Evolutionary conservation across 2,329 filamentous ascomycete species (phyloP), one percentile per base, ranked within the genome.

Genomic region (Gnomoniopsis smithogilvyi): DNA sequence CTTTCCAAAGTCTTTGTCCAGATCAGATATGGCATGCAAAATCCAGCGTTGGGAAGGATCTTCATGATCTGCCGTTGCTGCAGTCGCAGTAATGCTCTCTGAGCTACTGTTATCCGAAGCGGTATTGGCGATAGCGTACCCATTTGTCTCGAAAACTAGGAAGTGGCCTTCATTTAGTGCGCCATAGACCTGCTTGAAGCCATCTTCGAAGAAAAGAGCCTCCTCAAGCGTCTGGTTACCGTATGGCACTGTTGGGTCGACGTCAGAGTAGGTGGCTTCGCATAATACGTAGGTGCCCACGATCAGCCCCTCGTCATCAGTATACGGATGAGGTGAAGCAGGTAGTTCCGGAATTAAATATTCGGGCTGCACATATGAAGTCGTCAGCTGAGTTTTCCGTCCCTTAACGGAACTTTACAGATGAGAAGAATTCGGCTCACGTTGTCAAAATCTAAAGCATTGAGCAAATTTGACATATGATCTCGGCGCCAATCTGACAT

Each of bases 151-250:
- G 56, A 84, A 78, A 4, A 78, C 77, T 15, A 84, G 72, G 64
- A 78, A 83, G 19, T 80, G 78, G 12, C 81, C 82, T 65, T 84
- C 81, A 6, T 80, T 83, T 26, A 84, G 69, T 22, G 75, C 71
- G 1, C 82, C 81, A 2, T 81, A 71, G 33, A 80, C 73, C 34
- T 74, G 65, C 68, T 85, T 85, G 73, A 78, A 84, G 1, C 82
- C 82, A 41, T 79, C 70, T 64, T 84, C 81, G n/a, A 77, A 78
- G 45, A 74, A 69, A 2, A 69, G 70, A 11, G 74, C 71, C 10
- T 70, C 68, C 51, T 76, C 72, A 21, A 72, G 64, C 12, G 73
- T 76, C 24, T 67, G 53, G 51, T 68, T 68, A 17, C 67, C 75
- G 64, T 83, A 84, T 0, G 82, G 81, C 2, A 81, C 77, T 1